phyloP scores from a whole-genome alignment of 2,329 filamentous ascomycete species.

The Arthrobotrys entomopaga region DNA sequence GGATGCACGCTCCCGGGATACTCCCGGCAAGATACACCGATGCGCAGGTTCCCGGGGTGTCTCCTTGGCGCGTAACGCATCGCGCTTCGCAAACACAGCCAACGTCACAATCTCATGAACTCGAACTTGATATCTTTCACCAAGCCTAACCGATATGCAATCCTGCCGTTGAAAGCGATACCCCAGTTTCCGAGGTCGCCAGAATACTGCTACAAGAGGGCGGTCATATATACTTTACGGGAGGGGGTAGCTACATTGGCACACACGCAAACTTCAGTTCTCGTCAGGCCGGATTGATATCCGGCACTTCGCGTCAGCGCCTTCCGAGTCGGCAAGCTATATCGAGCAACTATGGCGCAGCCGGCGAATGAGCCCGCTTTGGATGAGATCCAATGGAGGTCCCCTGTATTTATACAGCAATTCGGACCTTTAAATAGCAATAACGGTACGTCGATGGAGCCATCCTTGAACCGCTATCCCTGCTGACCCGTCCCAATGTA shows the following conservation, averaged over 20 bases:
- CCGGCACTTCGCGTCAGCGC: not conserved
- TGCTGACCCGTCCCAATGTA: slow-evolving; percentile 59
- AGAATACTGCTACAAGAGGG: too few species aligned
- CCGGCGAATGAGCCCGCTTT: slow-evolving; percentile 65
- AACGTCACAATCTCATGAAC: too few species aligned
- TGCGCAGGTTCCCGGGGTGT: not conserved
- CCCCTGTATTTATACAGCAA: slow-evolving; percentile 65
- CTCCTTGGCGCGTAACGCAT: slow-evolving; percentile 1
- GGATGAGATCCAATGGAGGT: slow-evolving; percentile 75
- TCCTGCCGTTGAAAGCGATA: too few species aligned
- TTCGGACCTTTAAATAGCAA: slow-evolving; percentile 73
- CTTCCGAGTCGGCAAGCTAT: not conserved
- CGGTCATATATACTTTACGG: too few species aligned
- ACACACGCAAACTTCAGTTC: too few species aligned
- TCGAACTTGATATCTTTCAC: too few species aligned
- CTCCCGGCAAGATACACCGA: slow-evolving; percentile 5
- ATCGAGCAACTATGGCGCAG: slow-evolving; percentile 39
- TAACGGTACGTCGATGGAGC: slow-evolving; percentile 55
- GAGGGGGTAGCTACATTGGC: too few species aligned
- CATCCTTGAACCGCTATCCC: not conserved
- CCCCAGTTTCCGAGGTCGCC: slow-evolving; percentile 3
- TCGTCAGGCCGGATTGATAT: not conserved
- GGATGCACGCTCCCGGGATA: not conserved
- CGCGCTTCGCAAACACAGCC: not conserved
- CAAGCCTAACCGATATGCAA: too few species aligned